Evolutionary conservation across 805 yeast species (phyloP).

Genomic region (Metschnikowia proteae): DNA sequence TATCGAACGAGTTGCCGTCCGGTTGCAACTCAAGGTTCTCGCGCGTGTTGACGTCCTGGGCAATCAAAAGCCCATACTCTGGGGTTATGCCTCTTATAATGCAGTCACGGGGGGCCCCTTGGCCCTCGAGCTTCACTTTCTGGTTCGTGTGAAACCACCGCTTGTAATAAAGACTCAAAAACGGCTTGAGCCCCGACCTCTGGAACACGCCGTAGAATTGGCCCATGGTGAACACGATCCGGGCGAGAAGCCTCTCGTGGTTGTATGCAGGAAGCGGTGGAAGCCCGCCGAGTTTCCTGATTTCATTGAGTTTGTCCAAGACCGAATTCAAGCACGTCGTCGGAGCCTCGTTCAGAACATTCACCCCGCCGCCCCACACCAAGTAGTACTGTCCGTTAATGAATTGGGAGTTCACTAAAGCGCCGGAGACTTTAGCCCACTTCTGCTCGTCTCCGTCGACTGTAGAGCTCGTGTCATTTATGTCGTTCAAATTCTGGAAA

Average conservation of each 20-base stretch:
- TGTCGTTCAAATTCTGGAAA: conserved; percentile 28
- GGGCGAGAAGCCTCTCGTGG: conserved; percentile 59
- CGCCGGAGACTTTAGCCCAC: conserved; percentile 77
- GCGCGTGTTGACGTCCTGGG: conserved; percentile 62
- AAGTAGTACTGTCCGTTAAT: conserved; percentile 56
- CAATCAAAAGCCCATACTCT: conserved; percentile 81
- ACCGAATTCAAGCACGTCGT: conserved; percentile 82
- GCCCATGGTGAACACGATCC: conserved; percentile 62
- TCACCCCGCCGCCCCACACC: conserved; percentile 85
- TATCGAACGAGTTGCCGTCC: conserved; percentile 96
- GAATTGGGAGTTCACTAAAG: conserved; percentile 75
- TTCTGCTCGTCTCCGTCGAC: conserved; percentile 57
- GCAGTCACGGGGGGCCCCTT: conserved; percentile 47
- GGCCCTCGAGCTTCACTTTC: conserved; percentile 49
- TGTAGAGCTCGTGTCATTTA: conserved; percentile 31
- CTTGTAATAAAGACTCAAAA: conserved; percentile 67
- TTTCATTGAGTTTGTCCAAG: conserved; percentile 55
- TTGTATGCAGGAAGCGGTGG: conserved; percentile 44
- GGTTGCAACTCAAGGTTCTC: conserved; percentile 75
- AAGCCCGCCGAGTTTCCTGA: conserved; percentile 42
- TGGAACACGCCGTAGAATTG: conserved; percentile 56
- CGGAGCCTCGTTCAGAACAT: conserved; percentile 81
- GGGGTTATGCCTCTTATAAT: conserved; percentile 73
- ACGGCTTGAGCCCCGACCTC: conserved; percentile 61
- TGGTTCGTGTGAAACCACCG: conserved; percentile 85